Conservation (phyloP, 345 rosid genomes). For the Salix dunnii region DNA sequence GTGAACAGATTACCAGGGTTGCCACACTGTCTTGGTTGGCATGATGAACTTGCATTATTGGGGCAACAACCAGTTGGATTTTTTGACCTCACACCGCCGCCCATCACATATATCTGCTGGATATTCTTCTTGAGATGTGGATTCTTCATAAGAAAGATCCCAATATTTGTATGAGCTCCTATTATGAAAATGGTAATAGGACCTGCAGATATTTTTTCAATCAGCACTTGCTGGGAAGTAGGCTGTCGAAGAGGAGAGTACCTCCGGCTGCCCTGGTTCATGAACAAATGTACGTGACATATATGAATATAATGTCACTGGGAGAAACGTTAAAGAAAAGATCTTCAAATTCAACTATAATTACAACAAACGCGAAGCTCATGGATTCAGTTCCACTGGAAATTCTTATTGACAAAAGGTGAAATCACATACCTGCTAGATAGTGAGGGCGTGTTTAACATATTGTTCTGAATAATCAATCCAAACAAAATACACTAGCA, state of each 20-base stretch:
- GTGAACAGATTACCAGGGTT: constrained; percentile 69
- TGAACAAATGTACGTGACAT: not conserved
- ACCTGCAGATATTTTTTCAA: constrained; percentile 62
- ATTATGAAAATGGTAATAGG: constrained; percentile 50
- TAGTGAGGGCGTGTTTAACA: too few relatives aligned
- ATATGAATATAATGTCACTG: too few relatives aligned
- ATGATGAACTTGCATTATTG: constrained; percentile 35
- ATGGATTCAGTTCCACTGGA: not conserved
- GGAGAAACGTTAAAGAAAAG: too few relatives aligned
- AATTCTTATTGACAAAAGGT: not conserved
- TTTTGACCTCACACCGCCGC: constrained; percentile 69
- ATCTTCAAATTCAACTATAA: too few relatives aligned
- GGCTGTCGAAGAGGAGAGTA: constrained; percentile 72
- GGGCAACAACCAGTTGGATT: constrained; percentile 76
- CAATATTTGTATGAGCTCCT: constrained; percentile 81
- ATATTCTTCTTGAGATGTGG: constrained; percentile 71
- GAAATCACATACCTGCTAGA: too few relatives aligned
- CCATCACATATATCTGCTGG: constrained; percentile 77
- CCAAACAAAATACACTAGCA: too few relatives aligned
- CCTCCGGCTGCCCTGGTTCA: constrained; percentile 68
- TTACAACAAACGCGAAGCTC: too few relatives aligned
- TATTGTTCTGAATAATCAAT: too few relatives aligned
- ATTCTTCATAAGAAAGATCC: constrained; percentile 67
- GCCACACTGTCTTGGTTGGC: constrained; percentile 60
- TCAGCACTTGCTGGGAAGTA: constrained; percentile 75